Percentiles rank a stretch among this genome's conserved stretches.
These are phyloP conservation scores for Microthlaspi erraticum DNA, from an alignment of 345 rosid genomes.

Conservation along the genomic window DNA sequence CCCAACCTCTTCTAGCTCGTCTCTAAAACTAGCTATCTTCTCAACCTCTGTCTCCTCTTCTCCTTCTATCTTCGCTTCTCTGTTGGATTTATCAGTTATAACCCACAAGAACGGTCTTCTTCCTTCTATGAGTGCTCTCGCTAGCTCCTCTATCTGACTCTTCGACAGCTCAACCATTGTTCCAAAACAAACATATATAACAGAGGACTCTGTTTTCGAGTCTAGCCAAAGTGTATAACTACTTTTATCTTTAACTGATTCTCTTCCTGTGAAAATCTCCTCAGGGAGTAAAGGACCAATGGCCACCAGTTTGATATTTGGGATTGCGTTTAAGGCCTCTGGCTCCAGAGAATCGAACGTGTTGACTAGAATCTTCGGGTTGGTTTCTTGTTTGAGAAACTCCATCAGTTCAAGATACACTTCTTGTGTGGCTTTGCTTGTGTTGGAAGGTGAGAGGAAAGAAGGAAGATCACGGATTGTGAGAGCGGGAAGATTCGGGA, in stretches of 20 bases:
- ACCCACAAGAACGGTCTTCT: conserved; percentile 60
- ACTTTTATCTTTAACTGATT: conserved; percentile 2
- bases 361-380: conserved; percentile 48
- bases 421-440: neutral
- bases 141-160: conserved; percentile 55
- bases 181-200: conserved; percentile 70
- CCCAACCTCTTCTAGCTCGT: conserved; percentile 56
- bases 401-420: conserved; percentile 32
- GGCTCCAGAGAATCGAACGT: conserved; percentile 48
- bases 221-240: conserved; percentile 48
- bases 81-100: conserved; percentile 45
- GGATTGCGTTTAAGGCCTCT: conserved; percentile 34
- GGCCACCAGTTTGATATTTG: conserved; percentile 16
- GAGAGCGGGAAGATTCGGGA: conserved; percentile 39
- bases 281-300: conserved; percentile 43
- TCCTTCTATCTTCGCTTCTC: conserved; percentile 13
- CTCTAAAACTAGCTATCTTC: conserved; percentile 31
- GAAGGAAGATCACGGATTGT: conserved; percentile 54
- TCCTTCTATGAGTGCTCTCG: conserved; percentile 41
- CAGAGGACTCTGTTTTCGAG: conserved; percentile 55
- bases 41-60: conserved; percentile 37
- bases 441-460: conserved; percentile 41
- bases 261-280: conserved; percentile 17
- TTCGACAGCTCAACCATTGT: conserved; percentile 51
- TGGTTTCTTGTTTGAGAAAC: conserved; percentile 33